These are phyloP conservation scores for Boletus huronensis DNA, from an alignment of 768 basidiomycete genomes.

Conservation along the genomic window DNA sequence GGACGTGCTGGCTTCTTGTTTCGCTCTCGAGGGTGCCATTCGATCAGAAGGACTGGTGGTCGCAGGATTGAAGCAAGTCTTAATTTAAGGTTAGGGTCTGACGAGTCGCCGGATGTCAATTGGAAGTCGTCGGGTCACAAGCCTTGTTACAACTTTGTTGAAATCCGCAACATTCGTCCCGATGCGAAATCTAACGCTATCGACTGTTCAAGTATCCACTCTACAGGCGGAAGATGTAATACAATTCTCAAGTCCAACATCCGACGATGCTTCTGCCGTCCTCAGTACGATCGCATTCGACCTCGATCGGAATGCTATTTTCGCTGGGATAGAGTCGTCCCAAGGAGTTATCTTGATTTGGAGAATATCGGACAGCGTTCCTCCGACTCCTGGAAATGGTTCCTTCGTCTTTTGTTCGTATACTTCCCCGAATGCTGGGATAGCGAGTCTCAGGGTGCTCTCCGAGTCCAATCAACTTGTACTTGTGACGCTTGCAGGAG, in stretches of 20 bases:
- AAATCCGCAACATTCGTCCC: background rate
- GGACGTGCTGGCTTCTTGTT: background rate
- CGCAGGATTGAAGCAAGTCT: background rate
- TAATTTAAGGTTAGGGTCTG: constrained; percentile 18
- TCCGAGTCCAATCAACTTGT: constrained; percentile 68
- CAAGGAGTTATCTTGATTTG: constrained; percentile 59
- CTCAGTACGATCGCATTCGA: constrained; percentile 54
- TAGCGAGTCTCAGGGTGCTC: constrained; percentile 65
- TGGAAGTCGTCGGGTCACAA: no score
- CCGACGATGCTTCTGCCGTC: constrained; percentile 27
- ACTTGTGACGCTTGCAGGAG: constrained; percentile 71
- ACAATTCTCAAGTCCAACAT: constrained; percentile 13
- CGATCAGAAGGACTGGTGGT: background rate
- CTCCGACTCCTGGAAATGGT: constrained; percentile 9
- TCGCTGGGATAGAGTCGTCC: constrained; percentile 57
- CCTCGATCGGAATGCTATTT: constrained; percentile 58
- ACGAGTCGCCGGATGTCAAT: background rate
- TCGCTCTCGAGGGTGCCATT: constrained; percentile 22
- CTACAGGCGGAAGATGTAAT: constrained; percentile 15
- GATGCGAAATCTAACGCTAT: constrained; percentile 59
- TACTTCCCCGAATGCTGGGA: constrained; percentile 33
- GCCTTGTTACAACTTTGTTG: background rate
- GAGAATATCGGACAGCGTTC: constrained; percentile 31
- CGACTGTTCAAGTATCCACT: constrained; percentile 25
- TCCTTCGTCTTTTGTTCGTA: constrained; percentile 26